Conservation (phyloP, 495 filamentous ascomycete species). For the Tuber microsphaerosporum region DNA sequence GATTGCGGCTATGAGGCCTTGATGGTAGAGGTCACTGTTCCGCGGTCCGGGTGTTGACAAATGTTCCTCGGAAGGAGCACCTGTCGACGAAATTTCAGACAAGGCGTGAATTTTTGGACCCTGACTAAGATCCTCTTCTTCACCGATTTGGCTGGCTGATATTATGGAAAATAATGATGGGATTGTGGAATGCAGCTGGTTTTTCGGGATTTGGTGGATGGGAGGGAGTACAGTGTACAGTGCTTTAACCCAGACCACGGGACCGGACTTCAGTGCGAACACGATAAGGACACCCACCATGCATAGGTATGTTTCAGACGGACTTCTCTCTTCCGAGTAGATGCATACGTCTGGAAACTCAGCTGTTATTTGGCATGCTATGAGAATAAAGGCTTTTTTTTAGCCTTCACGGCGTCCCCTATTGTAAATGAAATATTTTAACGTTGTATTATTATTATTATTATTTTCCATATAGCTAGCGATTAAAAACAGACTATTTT, state of each 20-base stretch:
- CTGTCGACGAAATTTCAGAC: not conserved
- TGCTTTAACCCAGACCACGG: not conserved
- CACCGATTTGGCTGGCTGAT: not conserved
- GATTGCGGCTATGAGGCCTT: not conserved
- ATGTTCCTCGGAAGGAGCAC: not conserved
- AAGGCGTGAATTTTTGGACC: not conserved
- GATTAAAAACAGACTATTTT: not conserved
- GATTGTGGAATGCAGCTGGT: not conserved
- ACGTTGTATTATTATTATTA: not conserved
- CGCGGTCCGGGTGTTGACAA: not conserved
- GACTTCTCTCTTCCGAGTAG: not conserved
- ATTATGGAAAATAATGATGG: not conserved
- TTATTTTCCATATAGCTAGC: not conserved
- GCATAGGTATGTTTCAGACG: not conserved
- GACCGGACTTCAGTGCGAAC: not conserved
- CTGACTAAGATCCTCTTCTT: not conserved
- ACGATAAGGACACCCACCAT: not conserved
- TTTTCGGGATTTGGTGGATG: not conserved
- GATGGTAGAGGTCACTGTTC: not conserved
- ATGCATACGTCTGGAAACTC: not conserved
- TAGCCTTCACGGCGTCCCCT: too few species aligned
- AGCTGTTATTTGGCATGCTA: too few species aligned
- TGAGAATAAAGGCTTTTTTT: too few species aligned
- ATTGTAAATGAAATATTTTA: too few species aligned
- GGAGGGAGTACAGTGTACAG: not conserved